These are phyloP conservation scores for Hibiscus syriacus DNA, from an alignment of 345 rosid species.

Conservation along the genomic window DNA sequence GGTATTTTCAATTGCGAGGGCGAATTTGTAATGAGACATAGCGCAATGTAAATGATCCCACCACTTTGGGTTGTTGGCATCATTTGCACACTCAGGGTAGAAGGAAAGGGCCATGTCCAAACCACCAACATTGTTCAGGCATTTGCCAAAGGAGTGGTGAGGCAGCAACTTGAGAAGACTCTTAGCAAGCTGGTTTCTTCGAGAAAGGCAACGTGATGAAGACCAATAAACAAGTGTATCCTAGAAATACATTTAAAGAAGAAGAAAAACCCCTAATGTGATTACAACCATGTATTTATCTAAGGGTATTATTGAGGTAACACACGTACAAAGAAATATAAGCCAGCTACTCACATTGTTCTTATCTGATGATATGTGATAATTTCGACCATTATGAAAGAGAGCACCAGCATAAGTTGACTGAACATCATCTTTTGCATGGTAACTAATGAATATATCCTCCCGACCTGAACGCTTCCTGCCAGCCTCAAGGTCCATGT, in stretches of 20 bases:
- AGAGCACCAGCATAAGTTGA: constrained; percentile 88
- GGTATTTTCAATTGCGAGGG: constrained; percentile 88
- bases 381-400: constrained; percentile 82
- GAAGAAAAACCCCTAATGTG: neutral
- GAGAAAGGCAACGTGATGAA: constrained; percentile 79
- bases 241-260: constrained; percentile 30
- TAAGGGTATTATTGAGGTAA: neutral
- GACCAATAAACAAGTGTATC: constrained; percentile 87
- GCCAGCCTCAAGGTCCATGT: constrained; percentile 93
- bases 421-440: constrained; percentile 60
- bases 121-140: constrained; percentile 86
- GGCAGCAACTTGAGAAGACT: constrained; percentile 61
- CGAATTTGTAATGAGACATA: constrained; percentile 94
- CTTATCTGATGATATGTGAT: constrained; percentile 54
- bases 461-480: constrained; percentile 74
- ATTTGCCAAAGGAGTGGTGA: constrained; percentile 85
- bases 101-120: constrained; percentile 58
- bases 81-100: constrained; percentile 53
- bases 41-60: constrained; percentile 91
- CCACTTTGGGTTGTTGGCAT: constrained; percentile 57
- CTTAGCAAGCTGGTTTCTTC: constrained; percentile 61
- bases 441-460: constrained; percentile 88
- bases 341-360: constrained; percentile 43
- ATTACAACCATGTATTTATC: neutral
- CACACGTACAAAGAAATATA: neutral